phyloP scores from a whole-genome alignment of 2,329 filamentous ascomycete species.

The Verticillium klebahnii region DNA sequence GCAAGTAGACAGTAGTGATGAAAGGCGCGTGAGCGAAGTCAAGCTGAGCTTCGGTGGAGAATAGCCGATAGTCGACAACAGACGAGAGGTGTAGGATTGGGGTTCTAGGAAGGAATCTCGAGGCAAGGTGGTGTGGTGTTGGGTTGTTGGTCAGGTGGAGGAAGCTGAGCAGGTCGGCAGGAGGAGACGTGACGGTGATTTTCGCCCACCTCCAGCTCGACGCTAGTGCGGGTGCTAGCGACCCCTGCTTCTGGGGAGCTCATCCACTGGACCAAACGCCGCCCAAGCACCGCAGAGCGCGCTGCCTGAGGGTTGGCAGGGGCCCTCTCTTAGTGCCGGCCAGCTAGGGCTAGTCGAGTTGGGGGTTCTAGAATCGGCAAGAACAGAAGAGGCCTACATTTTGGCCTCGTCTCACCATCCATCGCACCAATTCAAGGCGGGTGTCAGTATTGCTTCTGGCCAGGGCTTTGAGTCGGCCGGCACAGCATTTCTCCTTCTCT shows the following conservation, averaged over 20 bases:
- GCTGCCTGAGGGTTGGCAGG: not conserved
- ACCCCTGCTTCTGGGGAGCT: not conserved
- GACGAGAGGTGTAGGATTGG: constrained; percentile 1
- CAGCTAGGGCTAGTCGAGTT: not conserved
- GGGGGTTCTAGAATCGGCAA: constrained; percentile 11
- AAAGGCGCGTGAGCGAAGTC: not conserved
- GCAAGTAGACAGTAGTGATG: not conserved
- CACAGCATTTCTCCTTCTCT: not conserved
- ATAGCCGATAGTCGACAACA: not conserved
- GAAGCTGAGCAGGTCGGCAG: not conserved
- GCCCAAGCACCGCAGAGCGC: not conserved
- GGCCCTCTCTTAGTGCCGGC: not conserved
- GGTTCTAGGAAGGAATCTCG: not conserved
- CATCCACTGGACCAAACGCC: not conserved
- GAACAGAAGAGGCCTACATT: constrained; percentile 11
- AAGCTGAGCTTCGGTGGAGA: not conserved
- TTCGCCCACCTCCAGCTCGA: not conserved
- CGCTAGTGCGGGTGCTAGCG: not conserved
- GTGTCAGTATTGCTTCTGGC: not conserved
- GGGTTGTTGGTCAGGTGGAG: not conserved
- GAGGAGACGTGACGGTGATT: not conserved
- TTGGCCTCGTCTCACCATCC: not conserved
- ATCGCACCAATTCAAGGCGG: not conserved
- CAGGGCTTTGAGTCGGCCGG: no score
- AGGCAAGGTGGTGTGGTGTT: not conserved